Evolutionary conservation across 345 rosid genomes (phyloP).

Genomic region (Hypericum androsaemum): DNA sequence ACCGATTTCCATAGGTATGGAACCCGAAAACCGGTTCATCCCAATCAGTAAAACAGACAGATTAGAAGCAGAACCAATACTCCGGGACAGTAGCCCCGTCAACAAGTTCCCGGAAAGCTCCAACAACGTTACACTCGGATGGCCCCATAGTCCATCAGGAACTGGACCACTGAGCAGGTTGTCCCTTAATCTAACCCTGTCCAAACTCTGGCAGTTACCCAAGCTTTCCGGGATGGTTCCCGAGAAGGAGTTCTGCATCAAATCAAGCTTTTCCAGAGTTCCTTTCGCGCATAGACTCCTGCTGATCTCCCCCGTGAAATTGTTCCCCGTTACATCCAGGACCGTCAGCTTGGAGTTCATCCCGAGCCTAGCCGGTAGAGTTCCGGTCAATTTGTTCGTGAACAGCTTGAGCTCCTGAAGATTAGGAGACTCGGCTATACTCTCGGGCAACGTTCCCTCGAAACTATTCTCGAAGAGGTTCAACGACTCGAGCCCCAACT

Average conservation of each 20-base stretch:
- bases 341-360: constrained; percentile 36
- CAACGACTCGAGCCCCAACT: constrained; percentile 51
- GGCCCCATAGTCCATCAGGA: constrained; percentile 64
- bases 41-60: constrained; percentile 55
- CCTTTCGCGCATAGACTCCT: constrained; percentile 46
- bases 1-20: constrained; percentile 49
- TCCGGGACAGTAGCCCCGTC: constrained; percentile 36
- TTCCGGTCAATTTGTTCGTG: constrained; percentile 57
- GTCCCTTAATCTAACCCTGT: constrained; percentile 50
- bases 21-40: constrained; percentile 50
- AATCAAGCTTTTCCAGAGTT: constrained; percentile 36
- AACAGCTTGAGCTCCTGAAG: constrained; percentile 59
- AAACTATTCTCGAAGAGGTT: constrained; percentile 55
- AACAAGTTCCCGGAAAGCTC: constrained; percentile 55
- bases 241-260: constrained; percentile 58
- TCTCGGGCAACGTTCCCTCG: constrained; percentile 58
- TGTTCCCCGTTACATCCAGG: constrained; percentile 58
- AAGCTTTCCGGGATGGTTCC: constrained; percentile 54
- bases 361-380: constrained; percentile 58
- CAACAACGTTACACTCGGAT: constrained; percentile 50
- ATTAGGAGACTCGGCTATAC: constrained; percentile 41
- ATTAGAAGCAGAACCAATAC: constrained; percentile 47
- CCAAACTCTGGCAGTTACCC: constrained; percentile 51
- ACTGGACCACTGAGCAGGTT: constrained; percentile 49
- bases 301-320: constrained; percentile 57